Percentiles rank a stretch among this genome's conserved stretches.
Evolutionary conservation across 2,329 filamentous ascomycete species (phyloP).

Genomic region (Pseudogymnoascus sp.): DNA sequence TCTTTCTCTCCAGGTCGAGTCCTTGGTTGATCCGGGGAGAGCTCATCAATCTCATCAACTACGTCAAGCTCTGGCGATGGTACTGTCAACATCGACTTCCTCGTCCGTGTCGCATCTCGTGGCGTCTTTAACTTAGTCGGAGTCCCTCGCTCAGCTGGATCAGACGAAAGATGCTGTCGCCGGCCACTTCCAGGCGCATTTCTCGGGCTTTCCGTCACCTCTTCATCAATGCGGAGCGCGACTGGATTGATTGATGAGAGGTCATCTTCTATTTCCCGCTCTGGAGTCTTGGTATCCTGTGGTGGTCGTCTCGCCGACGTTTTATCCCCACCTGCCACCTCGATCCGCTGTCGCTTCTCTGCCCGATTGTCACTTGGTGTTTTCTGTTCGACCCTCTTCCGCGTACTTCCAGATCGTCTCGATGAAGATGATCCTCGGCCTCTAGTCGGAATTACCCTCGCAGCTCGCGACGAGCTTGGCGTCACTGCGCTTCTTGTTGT

Average conservation of each 20-base stretch:
- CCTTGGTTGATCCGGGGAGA: constrained; percentile 25
- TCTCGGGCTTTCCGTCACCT: constrained; percentile 47
- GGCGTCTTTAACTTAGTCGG: constrained; percentile 31
- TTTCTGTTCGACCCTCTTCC: constrained; percentile 4
- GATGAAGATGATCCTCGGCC: constrained; percentile 22
- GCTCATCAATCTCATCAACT: constrained; percentile 23
- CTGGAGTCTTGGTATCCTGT: background rate
- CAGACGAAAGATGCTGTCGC: constrained; percentile 25
- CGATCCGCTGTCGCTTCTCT: constrained; percentile 21
- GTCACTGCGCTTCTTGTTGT: constrained; percentile 7
- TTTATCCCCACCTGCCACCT: constrained; percentile 18
- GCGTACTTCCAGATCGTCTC: background rate
- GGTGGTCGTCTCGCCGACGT: background rate
- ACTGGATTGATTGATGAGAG: constrained; percentile 3
- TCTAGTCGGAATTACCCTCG: constrained; percentile 20
- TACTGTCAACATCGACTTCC: background rate
- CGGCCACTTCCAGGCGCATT: constrained; percentile 51
- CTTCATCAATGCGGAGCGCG: constrained; percentile 28
- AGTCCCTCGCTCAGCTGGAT: constrained; percentile 21
- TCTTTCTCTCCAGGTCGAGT: constrained; percentile 22
- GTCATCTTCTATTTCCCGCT: constrained; percentile 22
- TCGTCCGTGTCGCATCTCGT: constrained; percentile 34
- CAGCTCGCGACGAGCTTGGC: constrained; percentile 15
- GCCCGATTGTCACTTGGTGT: constrained; percentile 10
- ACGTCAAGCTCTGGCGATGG: constrained; percentile 9